These are phyloP conservation scores for Puya raimondii DNA, from an alignment of 176 grass and related monocot genomes.

Conservation along the genomic window DNA sequence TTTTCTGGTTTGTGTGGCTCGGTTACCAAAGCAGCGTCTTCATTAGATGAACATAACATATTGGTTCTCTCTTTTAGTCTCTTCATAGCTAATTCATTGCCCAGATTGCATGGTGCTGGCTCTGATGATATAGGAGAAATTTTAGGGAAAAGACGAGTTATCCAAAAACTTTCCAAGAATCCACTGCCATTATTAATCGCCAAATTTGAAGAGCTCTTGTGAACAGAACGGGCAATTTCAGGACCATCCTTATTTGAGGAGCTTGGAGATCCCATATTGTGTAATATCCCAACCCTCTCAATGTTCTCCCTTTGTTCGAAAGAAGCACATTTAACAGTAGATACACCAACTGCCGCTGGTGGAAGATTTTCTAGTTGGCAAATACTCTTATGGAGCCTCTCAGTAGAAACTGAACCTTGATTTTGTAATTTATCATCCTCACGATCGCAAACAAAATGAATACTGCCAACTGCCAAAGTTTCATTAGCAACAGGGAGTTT, in stretches of 20 bases:
- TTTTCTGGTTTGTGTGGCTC: constrained; percentile 25
- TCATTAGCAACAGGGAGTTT: constrained; percentile 16
- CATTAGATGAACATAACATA: constrained; percentile 15
- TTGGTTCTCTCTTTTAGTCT: constrained; percentile 25
- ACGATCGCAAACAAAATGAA: constrained; percentile 24
- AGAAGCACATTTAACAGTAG: background rate
- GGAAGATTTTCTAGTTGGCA: constrained; percentile 24
- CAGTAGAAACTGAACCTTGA: constrained; percentile 16
- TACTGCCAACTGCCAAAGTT: constrained; percentile 4
- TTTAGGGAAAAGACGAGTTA: constrained; percentile 72
- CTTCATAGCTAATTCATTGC: constrained; percentile 25
- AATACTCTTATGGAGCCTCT: constrained; percentile 9
- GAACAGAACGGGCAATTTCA: constrained; percentile 3
- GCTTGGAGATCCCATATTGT: constrained; percentile 24
- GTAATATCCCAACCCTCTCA: background rate
- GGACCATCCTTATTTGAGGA: constrained; percentile 29
- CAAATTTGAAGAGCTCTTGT: constrained; percentile 20
- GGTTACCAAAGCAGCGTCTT: constrained; percentile 19
- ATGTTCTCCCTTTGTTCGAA: background rate
- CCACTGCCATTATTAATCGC: constrained; percentile 17
- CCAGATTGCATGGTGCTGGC: constrained; percentile 35
- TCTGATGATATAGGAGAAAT: constrained; percentile 24
- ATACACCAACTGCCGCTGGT: constrained; percentile 5
- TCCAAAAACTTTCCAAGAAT: constrained; percentile 58
- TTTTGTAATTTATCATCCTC: constrained; percentile 21